Conservation (phyloP, 176 grass and related monocot species). For the Microstegium vimineum region DNA sequence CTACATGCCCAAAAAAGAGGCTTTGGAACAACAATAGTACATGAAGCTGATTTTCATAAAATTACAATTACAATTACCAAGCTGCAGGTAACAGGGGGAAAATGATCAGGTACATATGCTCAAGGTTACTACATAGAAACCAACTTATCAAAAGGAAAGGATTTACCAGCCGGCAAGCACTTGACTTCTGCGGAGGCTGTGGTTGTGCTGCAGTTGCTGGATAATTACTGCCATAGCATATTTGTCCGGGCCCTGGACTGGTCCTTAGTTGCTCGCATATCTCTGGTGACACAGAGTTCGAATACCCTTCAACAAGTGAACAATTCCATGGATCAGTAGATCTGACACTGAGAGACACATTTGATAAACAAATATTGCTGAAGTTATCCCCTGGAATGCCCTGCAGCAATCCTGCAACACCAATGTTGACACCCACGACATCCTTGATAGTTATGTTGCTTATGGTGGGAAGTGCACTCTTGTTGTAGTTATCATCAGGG, state of each 20-base stretch:
- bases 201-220: constrained; percentile 7
- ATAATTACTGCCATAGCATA: constrained; percentile 45
- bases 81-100: background rate
- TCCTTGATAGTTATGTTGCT: constrained; percentile 69
- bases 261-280: constrained; percentile 55
- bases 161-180: constrained; percentile 33
- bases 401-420: constrained; percentile 50
- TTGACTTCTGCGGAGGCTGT: constrained; percentile 31
- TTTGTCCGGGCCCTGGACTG: constrained; percentile 26
- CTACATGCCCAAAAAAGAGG: background rate
- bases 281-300: constrained; percentile 65
- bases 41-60: background rate
- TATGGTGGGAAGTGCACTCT: constrained; percentile 55
- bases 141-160: constrained; percentile 51
- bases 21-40: background rate
- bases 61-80: background rate
- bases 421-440: constrained; percentile 55
- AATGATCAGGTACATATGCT: background rate
- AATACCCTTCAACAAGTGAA: constrained; percentile 69
- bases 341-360: constrained; percentile 48
- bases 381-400: constrained; percentile 74
- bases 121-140: constrained; percentile 20
- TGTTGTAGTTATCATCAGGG: constrained; percentile 74
- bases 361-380: constrained; percentile 74
- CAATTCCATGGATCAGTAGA: constrained; percentile 68